phyloP scores from a whole-genome alignment of 495 filamentous ascomycete species.

The Neurospora sublineolata region DNA sequence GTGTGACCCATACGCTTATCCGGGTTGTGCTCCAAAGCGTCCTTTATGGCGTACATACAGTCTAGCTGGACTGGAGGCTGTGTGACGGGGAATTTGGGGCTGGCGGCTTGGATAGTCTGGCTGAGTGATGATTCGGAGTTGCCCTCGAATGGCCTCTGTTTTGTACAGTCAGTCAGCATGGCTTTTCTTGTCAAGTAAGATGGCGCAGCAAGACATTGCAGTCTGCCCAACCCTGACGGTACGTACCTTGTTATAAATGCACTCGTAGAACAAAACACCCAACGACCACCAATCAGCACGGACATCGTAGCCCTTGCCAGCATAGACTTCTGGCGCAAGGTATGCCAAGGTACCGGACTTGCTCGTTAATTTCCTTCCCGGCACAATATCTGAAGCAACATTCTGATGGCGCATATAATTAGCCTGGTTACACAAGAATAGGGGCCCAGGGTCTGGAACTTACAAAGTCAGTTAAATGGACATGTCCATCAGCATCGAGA shows the following conservation, averaged over 20 bases:
- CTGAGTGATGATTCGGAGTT: slow-evolving; percentile 71
- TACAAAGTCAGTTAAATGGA: slow-evolving; percentile 97
- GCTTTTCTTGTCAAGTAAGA: slow-evolving; percentile 17
- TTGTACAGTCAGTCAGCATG: slow-evolving; percentile 20
- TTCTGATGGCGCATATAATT: slow-evolving; percentile 48
- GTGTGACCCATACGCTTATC: slow-evolving; percentile 69
- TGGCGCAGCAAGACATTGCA: background rate
- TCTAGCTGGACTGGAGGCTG: slow-evolving; percentile 74
- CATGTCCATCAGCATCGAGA: slow-evolving; percentile 86
- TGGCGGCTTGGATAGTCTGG: slow-evolving; percentile 69
- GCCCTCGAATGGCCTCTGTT: slow-evolving; percentile 77
- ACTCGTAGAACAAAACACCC: slow-evolving; percentile 94
- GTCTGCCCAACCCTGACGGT: background rate
- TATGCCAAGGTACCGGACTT: slow-evolving; percentile 96
- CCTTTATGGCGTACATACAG: slow-evolving; percentile 76
- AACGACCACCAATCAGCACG: slow-evolving; percentile 98
- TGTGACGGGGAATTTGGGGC: slow-evolving; percentile 79
- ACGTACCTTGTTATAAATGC: slow-evolving; percentile 94
- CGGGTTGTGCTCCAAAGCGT: slow-evolving; percentile 69
- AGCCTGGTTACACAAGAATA: slow-evolving; percentile 5
- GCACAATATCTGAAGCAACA: slow-evolving; percentile 84
- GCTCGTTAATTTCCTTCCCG: slow-evolving; percentile 76
- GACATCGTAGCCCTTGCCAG: slow-evolving; percentile 69
- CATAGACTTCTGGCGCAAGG: slow-evolving; percentile 90
- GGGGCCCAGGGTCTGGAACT: slow-evolving; percentile 18